A percentile compares a stretch with the other conserved stretches of the same genome.
phyloP scores from a whole-genome alignment of 257 asterid species.

The Solanum gandarillasii region DNA sequence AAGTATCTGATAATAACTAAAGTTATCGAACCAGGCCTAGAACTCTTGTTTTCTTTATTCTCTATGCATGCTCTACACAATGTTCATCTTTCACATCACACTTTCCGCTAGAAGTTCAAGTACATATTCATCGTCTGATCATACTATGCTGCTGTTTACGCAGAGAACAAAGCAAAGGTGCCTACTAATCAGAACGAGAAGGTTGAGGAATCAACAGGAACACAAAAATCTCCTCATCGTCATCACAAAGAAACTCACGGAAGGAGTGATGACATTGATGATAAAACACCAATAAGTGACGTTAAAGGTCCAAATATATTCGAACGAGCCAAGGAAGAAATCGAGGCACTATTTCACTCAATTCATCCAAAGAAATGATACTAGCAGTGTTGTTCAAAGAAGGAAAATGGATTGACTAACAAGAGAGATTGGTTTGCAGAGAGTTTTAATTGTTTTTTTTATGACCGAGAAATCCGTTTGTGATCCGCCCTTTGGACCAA shows the following conservation, averaged over 20 bases:
- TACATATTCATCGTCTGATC: neutral
- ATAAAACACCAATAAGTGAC: constrained; percentile 33
- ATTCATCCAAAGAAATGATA: constrained; percentile 39
- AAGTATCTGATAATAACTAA: neutral
- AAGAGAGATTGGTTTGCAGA: neutral
- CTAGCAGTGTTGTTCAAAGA: neutral
- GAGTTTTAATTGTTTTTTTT: neutral
- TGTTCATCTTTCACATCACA: neutral
- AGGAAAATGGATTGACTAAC: constrained; percentile 24
- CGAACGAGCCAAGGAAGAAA: constrained; percentile 83
- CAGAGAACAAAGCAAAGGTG: constrained; percentile 22
- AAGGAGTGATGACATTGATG: constrained; percentile 46
- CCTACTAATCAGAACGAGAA: constrained; percentile 14
- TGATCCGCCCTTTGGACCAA: too few relatives aligned
- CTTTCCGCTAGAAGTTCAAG: neutral
- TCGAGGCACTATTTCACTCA: constrained; percentile 52
- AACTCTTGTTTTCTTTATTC: neutral
- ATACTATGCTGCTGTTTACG: neutral
- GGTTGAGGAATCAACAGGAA: constrained; percentile 23
- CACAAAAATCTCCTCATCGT: constrained; percentile 18
- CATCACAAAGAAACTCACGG: constrained; percentile 80
- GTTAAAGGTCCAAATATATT: constrained; percentile 70
- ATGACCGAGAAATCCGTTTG: too few relatives aligned
- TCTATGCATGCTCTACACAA: neutral
- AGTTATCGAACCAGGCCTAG: neutral